Percentiles rank a stretch among this genome's conserved stretches.
phyloP scores from a whole-genome alignment of 78 protist genomes.

The Guillardia theta region DNA sequence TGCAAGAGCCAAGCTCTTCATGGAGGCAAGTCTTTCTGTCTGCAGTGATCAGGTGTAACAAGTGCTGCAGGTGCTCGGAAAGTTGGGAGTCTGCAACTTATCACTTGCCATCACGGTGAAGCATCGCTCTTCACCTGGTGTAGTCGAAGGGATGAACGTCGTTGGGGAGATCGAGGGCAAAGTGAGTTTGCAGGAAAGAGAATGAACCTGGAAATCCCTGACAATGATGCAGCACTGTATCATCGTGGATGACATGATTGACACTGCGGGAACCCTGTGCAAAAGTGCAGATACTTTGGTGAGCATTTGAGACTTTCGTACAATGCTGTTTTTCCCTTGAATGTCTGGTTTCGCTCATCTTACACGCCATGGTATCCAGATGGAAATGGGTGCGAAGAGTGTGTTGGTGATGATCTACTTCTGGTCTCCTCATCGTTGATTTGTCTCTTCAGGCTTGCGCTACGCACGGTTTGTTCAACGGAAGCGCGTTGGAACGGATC shows the following conservation, averaged over 20 bases:
- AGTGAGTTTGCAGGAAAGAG: too few relatives aligned
- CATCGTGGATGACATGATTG: conserved; percentile 71
- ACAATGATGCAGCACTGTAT: conserved; percentile 50
- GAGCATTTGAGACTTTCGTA: too few relatives aligned
- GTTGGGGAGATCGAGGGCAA: conserved; percentile 31
- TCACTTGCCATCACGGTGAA: conserved; percentile 1
- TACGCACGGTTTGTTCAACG: conserved; percentile 38
- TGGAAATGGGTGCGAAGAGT: neutral
- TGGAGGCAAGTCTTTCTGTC: too few relatives aligned
- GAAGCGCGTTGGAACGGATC: neutral
- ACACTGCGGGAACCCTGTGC: conserved; percentile 60
- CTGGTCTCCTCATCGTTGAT: neutral
- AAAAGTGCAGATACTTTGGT: neutral
- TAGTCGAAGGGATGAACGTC: conserved; percentile 16
- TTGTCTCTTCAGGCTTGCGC: neutral
- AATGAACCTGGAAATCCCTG: too few relatives aligned
- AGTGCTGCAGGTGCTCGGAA: too few relatives aligned
- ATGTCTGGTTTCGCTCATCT: too few relatives aligned
- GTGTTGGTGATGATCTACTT: neutral
- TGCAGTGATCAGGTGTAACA: too few relatives aligned
- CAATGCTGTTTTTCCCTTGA: too few relatives aligned
- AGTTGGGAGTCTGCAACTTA: neutral
- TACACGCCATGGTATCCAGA: too few relatives aligned
- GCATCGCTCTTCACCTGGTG: neutral
- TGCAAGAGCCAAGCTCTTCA: neutral